A percentile compares a stretch with the other conserved stretches of the same genome.
Conservation (phyloP, 192 early-diverging fungal genomes). For the Backusella mclennaniae region DNA sequence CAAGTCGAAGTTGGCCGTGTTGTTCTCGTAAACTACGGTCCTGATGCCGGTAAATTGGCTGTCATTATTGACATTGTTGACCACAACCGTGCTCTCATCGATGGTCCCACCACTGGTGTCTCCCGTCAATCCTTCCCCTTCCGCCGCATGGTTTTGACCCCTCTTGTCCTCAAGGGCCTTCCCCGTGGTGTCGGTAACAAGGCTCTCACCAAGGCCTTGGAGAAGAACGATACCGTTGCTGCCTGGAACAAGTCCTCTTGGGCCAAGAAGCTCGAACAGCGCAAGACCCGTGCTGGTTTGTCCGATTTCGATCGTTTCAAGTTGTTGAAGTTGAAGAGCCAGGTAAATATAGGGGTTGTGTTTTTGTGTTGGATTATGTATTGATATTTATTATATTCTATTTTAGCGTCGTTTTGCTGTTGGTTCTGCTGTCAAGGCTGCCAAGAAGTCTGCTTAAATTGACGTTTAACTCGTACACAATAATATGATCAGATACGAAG, state of each 20-base stretch:
- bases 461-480: not conserved
- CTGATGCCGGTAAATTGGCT: constrained; percentile 95
- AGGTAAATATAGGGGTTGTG: constrained; percentile 44
- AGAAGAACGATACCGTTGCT: constrained; percentile 79
- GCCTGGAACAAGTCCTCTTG: constrained; percentile 88
- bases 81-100: constrained; percentile 96
- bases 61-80: constrained; percentile 99
- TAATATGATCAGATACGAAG: not conserved
- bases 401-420: constrained; percentile 33
- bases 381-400: not conserved
- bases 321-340: constrained; percentile 90
- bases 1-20: constrained; percentile 99
- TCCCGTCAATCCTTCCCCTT: constrained; percentile 82
- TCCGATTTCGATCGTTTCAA: constrained; percentile 99
- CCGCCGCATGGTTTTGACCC: constrained; percentile 92
- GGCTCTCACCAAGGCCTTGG: constrained; percentile 78
- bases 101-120: constrained; percentile 96
- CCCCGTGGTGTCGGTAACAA: constrained; percentile 80
- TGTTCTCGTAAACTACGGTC: constrained; percentile 92
- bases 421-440: constrained; percentile 23
- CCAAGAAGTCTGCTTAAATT: constrained; percentile 26
- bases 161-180: constrained; percentile 79
- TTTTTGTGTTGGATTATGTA: not conserved
- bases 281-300: constrained; percentile 74
- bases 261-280: constrained; percentile 94